These are phyloP conservation scores for Boletus bicolor DNA, from an alignment of 768 basidiomycete genomes.

Conservation along the genomic window DNA sequence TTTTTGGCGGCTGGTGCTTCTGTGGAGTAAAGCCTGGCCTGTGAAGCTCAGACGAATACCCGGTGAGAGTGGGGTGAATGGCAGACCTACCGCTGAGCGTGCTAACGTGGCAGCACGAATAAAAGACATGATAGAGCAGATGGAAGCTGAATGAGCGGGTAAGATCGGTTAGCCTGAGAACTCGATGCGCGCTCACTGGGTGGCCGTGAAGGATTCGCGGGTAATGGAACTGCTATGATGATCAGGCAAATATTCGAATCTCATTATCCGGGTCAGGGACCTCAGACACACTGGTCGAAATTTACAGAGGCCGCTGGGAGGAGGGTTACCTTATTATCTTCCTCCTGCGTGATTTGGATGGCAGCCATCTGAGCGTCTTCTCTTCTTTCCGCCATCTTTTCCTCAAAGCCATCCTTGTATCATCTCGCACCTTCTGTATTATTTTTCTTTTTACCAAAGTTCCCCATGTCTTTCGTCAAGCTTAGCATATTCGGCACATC, in stretches of 20 bases:
- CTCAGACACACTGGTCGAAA: constrained; percentile 22
- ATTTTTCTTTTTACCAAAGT: not conserved
- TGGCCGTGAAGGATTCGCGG: not conserved
- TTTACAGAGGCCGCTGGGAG: constrained; percentile 6
- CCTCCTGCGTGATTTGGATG: constrained; percentile 12
- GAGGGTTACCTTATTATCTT: constrained; percentile 17
- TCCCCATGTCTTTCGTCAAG: constrained; percentile 88
- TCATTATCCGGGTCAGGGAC: constrained; percentile 6
- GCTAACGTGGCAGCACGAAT: constrained; percentile 37
- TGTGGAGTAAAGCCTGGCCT: constrained; percentile 49
- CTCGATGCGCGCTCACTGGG: not conserved
- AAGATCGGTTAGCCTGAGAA: not conserved
- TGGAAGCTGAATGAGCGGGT: not conserved
- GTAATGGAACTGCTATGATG: not conserved
- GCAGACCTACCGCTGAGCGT: constrained; percentile 39
- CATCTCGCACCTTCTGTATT: not conserved
- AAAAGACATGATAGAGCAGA: constrained; percentile 41
- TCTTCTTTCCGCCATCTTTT: constrained; percentile 16
- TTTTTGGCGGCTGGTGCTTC: constrained; percentile 42
- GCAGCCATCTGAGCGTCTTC: constrained; percentile 8
- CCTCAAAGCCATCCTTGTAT: not conserved
- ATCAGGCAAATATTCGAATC: not conserved
- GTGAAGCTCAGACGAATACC: not conserved
- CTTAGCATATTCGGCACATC: constrained; percentile 98
- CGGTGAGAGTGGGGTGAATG: not conserved